phyloP scores from a whole-genome alignment of 2,329 filamentous ascomycete species.

The Cladophialophora exuberans region DNA sequence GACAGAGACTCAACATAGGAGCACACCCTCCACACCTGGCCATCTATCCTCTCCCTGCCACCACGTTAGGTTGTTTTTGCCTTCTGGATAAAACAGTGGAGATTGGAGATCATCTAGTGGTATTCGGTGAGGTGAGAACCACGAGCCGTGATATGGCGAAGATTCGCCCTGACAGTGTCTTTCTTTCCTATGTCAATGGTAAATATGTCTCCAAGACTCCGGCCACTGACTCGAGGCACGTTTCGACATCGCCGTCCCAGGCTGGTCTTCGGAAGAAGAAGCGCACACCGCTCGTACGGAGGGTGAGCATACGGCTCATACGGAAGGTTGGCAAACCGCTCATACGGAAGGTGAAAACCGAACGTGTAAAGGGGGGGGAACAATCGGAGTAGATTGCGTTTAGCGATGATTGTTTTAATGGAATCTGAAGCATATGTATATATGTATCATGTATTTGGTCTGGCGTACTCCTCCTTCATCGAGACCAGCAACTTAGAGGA shows the following conservation, averaged over 20 bases:
- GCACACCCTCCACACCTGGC: background rate
- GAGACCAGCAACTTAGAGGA: no score
- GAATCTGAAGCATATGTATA: no score
- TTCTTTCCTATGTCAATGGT: constrained; percentile 10
- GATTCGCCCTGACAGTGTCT: constrained; percentile 2
- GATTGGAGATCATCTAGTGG: constrained; percentile 49
- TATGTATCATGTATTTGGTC: no score
- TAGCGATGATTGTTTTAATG: no score
- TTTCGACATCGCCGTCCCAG: background rate
- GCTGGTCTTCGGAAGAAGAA: background rate
- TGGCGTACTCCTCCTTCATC: no score
- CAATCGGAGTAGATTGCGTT: no score
- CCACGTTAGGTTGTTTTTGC: constrained; percentile 31
- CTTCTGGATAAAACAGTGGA: constrained; percentile 42
- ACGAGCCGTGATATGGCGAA: background rate
- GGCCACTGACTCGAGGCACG: background rate
- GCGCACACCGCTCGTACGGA: no score
- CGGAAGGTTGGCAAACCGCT: no score
- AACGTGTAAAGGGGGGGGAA: no score
- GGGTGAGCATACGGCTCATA: no score
- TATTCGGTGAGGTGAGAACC: constrained; percentile 46
- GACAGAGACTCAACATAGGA: constrained; percentile 2
- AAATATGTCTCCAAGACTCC: background rate
- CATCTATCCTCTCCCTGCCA: background rate
- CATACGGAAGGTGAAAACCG: no score